phyloP scores from a whole-genome alignment of 352 stramenopile species.

The Phytophthora gonapodyides region DNA sequence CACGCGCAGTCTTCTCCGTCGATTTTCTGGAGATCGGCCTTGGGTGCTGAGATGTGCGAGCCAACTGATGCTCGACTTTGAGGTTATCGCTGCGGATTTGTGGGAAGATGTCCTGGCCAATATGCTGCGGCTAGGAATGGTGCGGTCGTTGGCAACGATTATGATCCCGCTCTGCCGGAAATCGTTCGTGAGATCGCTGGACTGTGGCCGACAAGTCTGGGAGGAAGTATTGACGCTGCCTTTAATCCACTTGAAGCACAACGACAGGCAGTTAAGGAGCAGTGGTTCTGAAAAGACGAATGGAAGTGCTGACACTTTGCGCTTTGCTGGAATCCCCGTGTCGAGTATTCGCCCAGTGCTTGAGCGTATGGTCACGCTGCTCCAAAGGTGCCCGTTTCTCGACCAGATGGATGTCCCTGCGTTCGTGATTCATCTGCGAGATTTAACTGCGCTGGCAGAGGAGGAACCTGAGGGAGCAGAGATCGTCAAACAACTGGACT shows the following conservation, averaged over 20 bases:
- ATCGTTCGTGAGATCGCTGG: slow-evolving; percentile 42
- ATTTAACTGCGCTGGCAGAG: slow-evolving; percentile 39
- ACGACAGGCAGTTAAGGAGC: background rate
- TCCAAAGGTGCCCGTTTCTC: slow-evolving; percentile 66
- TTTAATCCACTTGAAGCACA: slow-evolving; percentile 22
- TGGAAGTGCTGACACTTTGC: background rate
- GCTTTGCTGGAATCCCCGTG: slow-evolving; percentile 32
- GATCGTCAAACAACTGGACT: slow-evolving; percentile 30
- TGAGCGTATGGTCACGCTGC: slow-evolving; percentile 39
- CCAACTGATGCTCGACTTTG: slow-evolving; percentile 59
- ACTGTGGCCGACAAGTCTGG: slow-evolving; percentile 42
- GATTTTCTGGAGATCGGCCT: slow-evolving; percentile 28
- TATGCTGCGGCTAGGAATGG: slow-evolving; percentile 56
- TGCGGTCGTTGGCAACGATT: slow-evolving; percentile 48
- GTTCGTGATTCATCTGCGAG: slow-evolving; percentile 54
- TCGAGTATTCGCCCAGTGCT: slow-evolving; percentile 29
- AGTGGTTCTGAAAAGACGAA: background rate
- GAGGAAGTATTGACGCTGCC: slow-evolving; percentile 40
- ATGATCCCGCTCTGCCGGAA: slow-evolving; percentile 41
- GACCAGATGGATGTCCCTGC: slow-evolving; percentile 56
- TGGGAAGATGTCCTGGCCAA: slow-evolving; percentile 53
- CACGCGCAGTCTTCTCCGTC: slow-evolving; percentile 48
- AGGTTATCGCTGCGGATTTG: slow-evolving; percentile 41
- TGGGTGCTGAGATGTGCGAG: slow-evolving; percentile 50
- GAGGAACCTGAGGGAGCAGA: slow-evolving; percentile 11